Base-by-base conservation (phyloP, 345 rosid species). In the Theobroma cacao region DNA sequence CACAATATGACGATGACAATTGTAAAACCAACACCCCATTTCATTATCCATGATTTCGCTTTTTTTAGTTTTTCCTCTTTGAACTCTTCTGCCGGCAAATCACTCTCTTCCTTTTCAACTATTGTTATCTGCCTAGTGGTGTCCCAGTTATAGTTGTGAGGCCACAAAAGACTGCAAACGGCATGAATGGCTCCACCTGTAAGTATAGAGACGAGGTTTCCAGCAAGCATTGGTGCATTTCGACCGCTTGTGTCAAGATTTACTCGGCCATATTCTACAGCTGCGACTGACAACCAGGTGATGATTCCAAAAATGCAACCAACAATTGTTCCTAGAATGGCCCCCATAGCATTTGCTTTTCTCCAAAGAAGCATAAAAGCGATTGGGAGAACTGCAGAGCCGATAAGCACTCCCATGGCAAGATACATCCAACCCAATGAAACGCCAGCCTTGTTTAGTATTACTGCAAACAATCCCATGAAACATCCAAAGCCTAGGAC, bases 371-470 rank as follows among this genome's bases (percentile, higher is more conserved):
- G 97, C 98, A 95, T 88, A 70, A 95, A 90, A 13, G 97, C 95
- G 18, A 95, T 91, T 28, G 98, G 98, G 8, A 95, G 86, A 58
- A 91, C 98, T 11, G 98, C 98, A 43, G 98, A 93, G 63, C 98
- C 98, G 3, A 95, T 88, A 14, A 93, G 80, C 22, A 95, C 97
- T 87, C 98, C 98, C 92, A 77, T 93, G 2, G 98, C 98, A 1
- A 95, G 93, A 77, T 95, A 95, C 98, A 95, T 93, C 98, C 98
- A 95, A 33, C 94, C 98, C 1, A 93, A 84, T 4, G 98, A 92
- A n/a, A 95, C 97, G 28, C 98, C 98, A 0, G 86, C 98, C 82
- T 88, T 90, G 88, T 95, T 95, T 71, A 95, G 84, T 34, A 90
- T 85, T 20, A 91, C 94, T n/a, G 98, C 98, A 50, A 95, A 84